Evolutionary conservation across 169 alveolate species (phyloP).

Genomic region (Perkinsus olseni): DNA sequence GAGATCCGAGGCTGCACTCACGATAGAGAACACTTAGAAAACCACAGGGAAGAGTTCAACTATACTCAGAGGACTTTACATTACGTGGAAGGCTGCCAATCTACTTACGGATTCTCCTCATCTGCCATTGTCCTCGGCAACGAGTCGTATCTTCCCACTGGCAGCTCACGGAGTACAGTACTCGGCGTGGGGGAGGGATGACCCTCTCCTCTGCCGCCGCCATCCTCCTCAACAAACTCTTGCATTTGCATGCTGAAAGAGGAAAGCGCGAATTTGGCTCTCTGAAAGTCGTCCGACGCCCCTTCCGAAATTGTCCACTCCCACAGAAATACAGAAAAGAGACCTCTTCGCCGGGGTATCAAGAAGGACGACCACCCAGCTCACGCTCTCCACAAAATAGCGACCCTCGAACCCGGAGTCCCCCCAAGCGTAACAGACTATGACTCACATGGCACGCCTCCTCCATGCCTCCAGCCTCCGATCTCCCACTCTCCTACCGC

Average conservation of each 20-base stretch:
- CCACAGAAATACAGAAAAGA: too few species aligned
- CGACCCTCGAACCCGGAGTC: too few species aligned
- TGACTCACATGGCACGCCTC: neutral
- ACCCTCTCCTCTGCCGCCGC: neutral
- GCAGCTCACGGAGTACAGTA: neutral
- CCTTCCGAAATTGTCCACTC: too few species aligned
- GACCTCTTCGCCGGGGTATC: too few species aligned
- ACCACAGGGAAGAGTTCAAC: too few species aligned
- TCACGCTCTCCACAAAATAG: too few species aligned
- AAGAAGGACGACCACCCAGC: too few species aligned
- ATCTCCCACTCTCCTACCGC: neutral
- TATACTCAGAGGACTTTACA: too few species aligned
- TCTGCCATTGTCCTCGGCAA: neutral
- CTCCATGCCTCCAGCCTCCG: neutral
- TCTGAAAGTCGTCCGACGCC: too few species aligned
- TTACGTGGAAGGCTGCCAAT: neutral
- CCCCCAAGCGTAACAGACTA: neutral
- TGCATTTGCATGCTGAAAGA: neutral
- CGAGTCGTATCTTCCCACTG: neutral
- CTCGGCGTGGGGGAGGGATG: neutral
- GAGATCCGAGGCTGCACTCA: too few species aligned
- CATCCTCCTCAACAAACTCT: neutral
- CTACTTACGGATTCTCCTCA: neutral
- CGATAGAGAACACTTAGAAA: too few species aligned
- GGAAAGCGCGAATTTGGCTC: neutral